These are phyloP conservation scores for Pyrus communis DNA, from an alignment of 306 rosid genomes.

Conservation along the genomic window DNA sequence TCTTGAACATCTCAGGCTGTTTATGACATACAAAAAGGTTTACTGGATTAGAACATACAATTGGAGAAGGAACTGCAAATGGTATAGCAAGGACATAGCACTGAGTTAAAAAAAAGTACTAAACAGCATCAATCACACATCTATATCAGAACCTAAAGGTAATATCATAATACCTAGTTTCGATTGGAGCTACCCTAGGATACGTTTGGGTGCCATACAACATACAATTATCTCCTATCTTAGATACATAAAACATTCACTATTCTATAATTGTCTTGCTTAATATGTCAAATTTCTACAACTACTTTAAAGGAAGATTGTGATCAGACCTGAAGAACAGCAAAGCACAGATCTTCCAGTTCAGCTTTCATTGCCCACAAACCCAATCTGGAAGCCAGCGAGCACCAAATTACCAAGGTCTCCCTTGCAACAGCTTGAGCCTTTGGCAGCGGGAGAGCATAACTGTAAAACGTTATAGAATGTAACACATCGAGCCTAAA, in stretches of 20 bases:
- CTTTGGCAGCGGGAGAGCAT: slow-evolving; percentile 68
- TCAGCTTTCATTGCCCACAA: slow-evolving; percentile 95
- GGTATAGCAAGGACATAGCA: not conserved
- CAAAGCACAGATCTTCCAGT: slow-evolving; percentile 91
- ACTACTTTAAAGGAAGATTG: not conserved
- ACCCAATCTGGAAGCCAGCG: slow-evolving; percentile 95
- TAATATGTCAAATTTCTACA: not conserved
- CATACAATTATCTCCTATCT: not conserved
- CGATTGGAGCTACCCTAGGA: not conserved
- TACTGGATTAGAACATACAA: not conserved
- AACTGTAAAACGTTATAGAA: slow-evolving; percentile 41
- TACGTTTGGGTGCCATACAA: not conserved
- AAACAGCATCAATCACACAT: not conserved
- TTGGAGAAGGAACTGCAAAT: not conserved
- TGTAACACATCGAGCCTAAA: slow-evolving; percentile 10
- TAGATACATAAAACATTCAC: not conserved
- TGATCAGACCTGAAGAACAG: slow-evolving; percentile 75
- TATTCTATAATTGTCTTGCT: not conserved
- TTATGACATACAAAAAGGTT: slow-evolving; percentile 17
- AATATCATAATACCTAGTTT: not conserved
- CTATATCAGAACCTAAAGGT: not conserved
- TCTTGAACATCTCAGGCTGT: slow-evolving; percentile 85
- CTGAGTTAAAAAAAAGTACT: not conserved
- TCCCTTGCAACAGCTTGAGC: slow-evolving; percentile 97
- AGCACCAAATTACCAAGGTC: slow-evolving; percentile 92